Evolutionary conservation across 305 asterid species (phyloP).

Genomic region (Solanum chacoense): DNA sequence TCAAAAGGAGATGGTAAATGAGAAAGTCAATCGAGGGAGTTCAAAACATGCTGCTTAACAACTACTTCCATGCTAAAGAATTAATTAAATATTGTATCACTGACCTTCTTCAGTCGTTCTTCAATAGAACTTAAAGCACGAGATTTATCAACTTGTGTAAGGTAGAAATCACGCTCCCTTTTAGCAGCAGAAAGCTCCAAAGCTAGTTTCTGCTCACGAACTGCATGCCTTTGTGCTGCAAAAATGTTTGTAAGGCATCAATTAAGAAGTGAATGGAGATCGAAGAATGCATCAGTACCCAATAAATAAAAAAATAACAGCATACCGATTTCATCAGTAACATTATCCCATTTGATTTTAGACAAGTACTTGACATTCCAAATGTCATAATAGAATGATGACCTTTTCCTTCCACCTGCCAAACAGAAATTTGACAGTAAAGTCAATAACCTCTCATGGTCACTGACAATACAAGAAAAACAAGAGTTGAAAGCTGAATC

Average conservation of each 20-base stretch:
- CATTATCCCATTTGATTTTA: slow-evolving; percentile 97
- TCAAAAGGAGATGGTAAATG: not conserved
- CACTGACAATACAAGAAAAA: not conserved
- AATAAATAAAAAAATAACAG: not conserved
- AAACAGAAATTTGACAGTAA: not conserved
- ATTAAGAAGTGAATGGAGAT: not conserved
- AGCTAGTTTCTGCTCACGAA: slow-evolving; percentile 59
- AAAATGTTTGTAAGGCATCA: not conserved
- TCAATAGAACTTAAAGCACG: slow-evolving; percentile 44
- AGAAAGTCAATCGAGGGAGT: not conserved
- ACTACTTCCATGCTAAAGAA: not conserved
- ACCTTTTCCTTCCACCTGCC: slow-evolving; percentile 85
- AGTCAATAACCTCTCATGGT: not conserved
- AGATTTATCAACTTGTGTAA: slow-evolving; percentile 66
- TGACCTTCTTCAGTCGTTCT: slow-evolving; percentile 79
- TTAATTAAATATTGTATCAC: not conserved
- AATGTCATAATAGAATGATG: slow-evolving; percentile 68
- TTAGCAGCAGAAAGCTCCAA: slow-evolving; percentile 77
- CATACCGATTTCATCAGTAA: slow-evolving; percentile 69
- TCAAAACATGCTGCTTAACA: not conserved
- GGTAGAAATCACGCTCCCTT: slow-evolving; percentile 73
- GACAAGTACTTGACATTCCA: slow-evolving; percentile 96
- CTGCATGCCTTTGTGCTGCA: slow-evolving; percentile 66
- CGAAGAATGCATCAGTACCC: not conserved
- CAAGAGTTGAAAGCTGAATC: not conserved